A percentile compares a stretch with the other conserved stretches of the same genome.
These are phyloP conservation scores for Scheffersomyces lignosus DNA, from an alignment of 805 yeast species.

Conservation along the genomic window DNA sequence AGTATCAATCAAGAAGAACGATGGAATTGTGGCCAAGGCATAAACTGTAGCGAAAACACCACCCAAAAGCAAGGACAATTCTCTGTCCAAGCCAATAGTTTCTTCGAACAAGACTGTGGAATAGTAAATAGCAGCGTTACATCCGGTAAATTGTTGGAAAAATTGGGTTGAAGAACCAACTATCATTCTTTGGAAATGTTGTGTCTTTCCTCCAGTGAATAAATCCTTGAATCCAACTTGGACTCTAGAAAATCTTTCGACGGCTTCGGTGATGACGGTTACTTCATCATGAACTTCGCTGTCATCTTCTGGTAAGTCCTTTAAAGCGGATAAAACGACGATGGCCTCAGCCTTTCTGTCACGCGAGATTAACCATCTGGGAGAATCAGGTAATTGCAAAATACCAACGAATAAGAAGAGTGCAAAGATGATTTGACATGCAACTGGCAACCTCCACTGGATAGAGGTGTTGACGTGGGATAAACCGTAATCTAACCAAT, in stretches of 20 bases:
- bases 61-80: slow-evolving; percentile 59
- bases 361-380: slow-evolving; percentile 66
- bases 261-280: slow-evolving; percentile 49
- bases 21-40: slow-evolving; percentile 51
- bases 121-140: slow-evolving; percentile 70
- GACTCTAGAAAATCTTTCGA: slow-evolving; percentile 46
- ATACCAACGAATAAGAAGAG: slow-evolving; percentile 39
- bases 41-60: slow-evolving; percentile 65
- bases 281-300: slow-evolving; percentile 44
- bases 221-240: slow-evolving; percentile 47
- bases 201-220: slow-evolving; percentile 55
- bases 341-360: slow-evolving; percentile 55
- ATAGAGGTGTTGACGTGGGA: slow-evolving; percentile 55
- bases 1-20: slow-evolving; percentile 43
- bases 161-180: slow-evolving; percentile 67
- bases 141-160: slow-evolving; percentile 71
- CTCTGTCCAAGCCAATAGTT: slow-evolving; percentile 49
- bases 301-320: slow-evolving; percentile 35
- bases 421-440: slow-evolving; percentile 48
- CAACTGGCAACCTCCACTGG: slow-evolving; percentile 49
- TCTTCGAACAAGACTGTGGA: slow-evolving; percentile 56
- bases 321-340: slow-evolving; percentile 42
- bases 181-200: slow-evolving; percentile 59
- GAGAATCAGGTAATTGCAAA: slow-evolving; percentile 60
- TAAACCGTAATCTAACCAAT: slow-evolving; percentile 63